Evolutionary conservation across 306 rosid genomes (phyloP).

Genomic region (Potentilla sterilis): DNA sequence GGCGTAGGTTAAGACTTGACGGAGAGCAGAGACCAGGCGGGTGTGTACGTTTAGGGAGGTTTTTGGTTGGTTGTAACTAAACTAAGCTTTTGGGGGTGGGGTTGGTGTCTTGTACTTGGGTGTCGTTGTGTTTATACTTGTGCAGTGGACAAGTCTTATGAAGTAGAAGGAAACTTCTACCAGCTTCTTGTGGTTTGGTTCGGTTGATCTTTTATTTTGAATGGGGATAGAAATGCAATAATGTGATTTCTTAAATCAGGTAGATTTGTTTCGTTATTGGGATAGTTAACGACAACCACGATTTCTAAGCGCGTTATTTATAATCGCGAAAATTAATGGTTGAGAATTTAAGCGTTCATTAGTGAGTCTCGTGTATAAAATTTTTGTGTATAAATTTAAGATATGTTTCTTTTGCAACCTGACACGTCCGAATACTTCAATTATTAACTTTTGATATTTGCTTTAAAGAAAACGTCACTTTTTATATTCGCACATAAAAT

Average conservation of each 20-base stretch:
- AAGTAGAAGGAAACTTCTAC: background rate
- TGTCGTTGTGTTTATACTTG: background rate
- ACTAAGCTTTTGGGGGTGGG: background rate
- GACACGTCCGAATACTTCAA: too few species aligned
- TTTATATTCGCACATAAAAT: too few species aligned
- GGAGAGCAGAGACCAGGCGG: background rate
- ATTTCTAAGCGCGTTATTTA: accelerated
- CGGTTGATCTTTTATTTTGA: background rate
- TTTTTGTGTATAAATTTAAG: too few species aligned
- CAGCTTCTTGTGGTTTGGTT: background rate
- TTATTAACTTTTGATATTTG: too few species aligned
- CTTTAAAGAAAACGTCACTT: too few species aligned
- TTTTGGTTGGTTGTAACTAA: background rate
- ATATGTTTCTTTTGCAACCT: too few species aligned
- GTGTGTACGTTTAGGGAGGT: background rate
- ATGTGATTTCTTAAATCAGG: background rate
- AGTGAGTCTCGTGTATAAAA: too few species aligned
- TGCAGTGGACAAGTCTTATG: background rate
- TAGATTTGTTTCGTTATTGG: background rate
- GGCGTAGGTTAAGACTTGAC: background rate
- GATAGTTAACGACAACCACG: accelerated
- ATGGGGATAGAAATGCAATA: background rate
- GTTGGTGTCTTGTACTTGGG: background rate
- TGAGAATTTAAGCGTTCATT: too few species aligned
- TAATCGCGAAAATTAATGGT: background rate